Base-by-base conservation (phyloP, 164 flowering plant genomes). In the Nelumbo lutea region DNA sequence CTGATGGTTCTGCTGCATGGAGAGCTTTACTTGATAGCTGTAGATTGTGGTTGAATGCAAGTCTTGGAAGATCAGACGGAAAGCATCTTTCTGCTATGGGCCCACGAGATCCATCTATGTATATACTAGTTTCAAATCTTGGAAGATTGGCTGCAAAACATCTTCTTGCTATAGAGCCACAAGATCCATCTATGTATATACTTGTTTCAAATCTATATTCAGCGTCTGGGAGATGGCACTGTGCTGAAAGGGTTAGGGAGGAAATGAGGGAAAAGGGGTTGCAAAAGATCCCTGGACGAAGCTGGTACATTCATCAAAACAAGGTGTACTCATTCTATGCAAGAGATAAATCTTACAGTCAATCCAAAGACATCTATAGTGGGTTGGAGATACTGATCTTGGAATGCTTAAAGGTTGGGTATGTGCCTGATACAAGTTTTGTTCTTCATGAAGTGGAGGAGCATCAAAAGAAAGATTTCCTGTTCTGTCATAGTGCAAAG, bases 361-460 rank as follows among this genome's bases (percentile, higher is more conserved):
- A 82, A 72, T 65, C 83, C 9, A 86, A 85, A 79, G 96, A 90
- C 73, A 87, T 95, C 51, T 82, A 84, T 63, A 81, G 94, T 14
- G 97, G 90, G 10, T 68, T 95, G 59, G 85, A 89, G 14, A 86
- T 89, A 68, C 75, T 95, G 48, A 81, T 92, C 41, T 27, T 83
- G 62, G 96, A 92, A 75, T 90, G 94, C 78, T 72, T 82, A 52
- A 92, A 88, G 78, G 83, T 79, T 41, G 99, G 99, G 38, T 95
- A 95, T 72, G 87, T 75, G 39, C 98, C 93, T 2, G 96, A 95
- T 75, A 90, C 96, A 1, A 90, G 93, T 69, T 89, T 86, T 77
- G 97, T 92, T 60, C 94, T 92, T 67, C 98, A 95, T 61, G 99
- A 92, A 70, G 94, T 88, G 11, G 99, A 87, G 72, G 97, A 95